A percentile compares a stretch with the other conserved stretches of the same genome.
Evolutionary conservation across 2,329 filamentous ascomycete species (phyloP).

Genomic region (Colletotrichum caudatum): DNA sequence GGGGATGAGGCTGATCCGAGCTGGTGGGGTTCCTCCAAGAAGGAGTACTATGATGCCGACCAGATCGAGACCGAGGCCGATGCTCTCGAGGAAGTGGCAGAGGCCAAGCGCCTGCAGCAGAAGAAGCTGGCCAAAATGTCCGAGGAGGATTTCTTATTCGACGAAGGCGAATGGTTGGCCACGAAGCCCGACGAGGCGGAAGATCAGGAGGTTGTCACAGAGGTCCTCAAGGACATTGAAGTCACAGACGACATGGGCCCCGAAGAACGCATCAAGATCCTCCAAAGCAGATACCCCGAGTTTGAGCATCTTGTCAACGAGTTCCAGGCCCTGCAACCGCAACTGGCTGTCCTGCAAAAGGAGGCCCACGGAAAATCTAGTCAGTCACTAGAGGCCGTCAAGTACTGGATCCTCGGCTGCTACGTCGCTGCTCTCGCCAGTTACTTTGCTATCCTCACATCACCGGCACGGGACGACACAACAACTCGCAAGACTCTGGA

Average conservation of each 20-base stretch:
- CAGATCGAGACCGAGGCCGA: constrained; percentile 71
- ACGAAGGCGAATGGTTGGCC: constrained; percentile 86
- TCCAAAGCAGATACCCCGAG: constrained; percentile 89
- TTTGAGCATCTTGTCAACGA: constrained; percentile 89
- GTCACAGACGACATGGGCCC: constrained; percentile 82
- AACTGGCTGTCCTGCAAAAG: constrained; percentile 69
- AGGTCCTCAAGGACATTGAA: constrained; percentile 86
- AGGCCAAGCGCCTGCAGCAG: constrained; percentile 88
- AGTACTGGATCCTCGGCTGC: constrained; percentile 83
- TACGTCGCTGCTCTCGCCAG: constrained; percentile 90
- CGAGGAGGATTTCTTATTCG: constrained; percentile 93
- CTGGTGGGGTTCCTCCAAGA: constrained; percentile 89
- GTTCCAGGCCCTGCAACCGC: constrained; percentile 77
- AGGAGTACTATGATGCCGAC: constrained; percentile 95
- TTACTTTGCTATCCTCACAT: constrained; percentile 95
- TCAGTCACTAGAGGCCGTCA: constrained; percentile 72
- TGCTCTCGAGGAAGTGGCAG: constrained; percentile 90
- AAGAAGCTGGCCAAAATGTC: constrained; percentile 92
- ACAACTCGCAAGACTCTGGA: constrained; percentile 71
- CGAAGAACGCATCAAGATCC: constrained; percentile 79
- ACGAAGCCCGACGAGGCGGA: constrained; percentile 63
- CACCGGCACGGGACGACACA: constrained; percentile 72
- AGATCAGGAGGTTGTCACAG: constrained; percentile 76
- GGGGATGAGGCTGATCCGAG: constrained; percentile 71
- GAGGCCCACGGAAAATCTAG: constrained; percentile 65